Conservation (phyloP, 2,329 filamentous ascomycete genomes). For the Chaetomiaceae sp. region DNA sequence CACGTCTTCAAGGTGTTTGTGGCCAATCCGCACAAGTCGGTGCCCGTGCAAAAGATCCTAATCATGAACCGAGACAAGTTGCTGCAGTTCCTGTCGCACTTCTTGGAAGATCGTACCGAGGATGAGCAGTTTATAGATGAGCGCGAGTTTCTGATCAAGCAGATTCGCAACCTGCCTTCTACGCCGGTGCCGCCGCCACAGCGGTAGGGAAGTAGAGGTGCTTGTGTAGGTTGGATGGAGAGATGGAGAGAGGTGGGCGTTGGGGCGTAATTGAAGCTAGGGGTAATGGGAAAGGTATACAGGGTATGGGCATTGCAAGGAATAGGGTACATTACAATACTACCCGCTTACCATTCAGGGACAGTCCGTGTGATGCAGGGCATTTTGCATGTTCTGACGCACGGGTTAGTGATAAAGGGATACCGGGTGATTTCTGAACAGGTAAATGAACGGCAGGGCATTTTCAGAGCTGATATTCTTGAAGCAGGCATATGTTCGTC, state of each 20-base stretch:
- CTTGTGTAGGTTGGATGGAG: neutral
- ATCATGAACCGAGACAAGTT: conserved; percentile 94
- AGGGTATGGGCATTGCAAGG: conserved; percentile 10
- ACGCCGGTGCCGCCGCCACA: conserved; percentile 51
- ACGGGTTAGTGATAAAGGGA: too few relatives aligned
- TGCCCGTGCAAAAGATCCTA: conserved; percentile 89
- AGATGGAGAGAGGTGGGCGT: conserved; percentile 1
- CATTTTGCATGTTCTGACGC: too few relatives aligned
- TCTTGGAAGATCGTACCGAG: conserved; percentile 90
- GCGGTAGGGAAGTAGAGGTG: conserved; percentile 31
- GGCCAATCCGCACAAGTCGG: conserved; percentile 96
- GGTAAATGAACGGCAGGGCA: too few relatives aligned
- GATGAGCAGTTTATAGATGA: conserved; percentile 99
- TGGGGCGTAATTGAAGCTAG: conserved; percentile 10
- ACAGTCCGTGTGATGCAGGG: neutral
- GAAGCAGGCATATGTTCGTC: too few relatives aligned
- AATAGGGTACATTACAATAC: conserved; percentile 3
- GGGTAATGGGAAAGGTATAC: neutral
- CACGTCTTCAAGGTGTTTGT: conserved; percentile 99
- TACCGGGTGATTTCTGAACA: too few relatives aligned
- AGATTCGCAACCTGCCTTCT: conserved; percentile 69
- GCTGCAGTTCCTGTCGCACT: conserved; percentile 81
- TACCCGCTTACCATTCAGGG: neutral
- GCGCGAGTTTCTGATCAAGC: conserved; percentile 93
- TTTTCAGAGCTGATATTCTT: too few relatives aligned